Evolutionary conservation across 2,329 filamentous ascomycete species (phyloP), one percentile per base, ranked within the genome.

Genomic region (Apiospora pterosperma): DNA sequence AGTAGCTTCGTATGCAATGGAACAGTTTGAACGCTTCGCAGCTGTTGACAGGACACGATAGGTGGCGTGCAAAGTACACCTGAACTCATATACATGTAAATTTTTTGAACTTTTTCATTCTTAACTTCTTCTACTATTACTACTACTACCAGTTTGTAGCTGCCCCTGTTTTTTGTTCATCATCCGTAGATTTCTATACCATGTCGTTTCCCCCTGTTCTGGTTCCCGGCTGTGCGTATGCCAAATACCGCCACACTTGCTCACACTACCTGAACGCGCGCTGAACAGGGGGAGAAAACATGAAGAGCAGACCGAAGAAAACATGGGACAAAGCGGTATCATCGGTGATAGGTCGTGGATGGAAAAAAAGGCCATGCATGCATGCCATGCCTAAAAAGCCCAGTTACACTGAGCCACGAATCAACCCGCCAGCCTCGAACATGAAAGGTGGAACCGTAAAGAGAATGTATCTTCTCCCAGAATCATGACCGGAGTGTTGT

Each of bases 101-200:
- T 34, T 55, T 55, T 55, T 55, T 34, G 16, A 55, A 34, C 48
- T 55, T 55, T 55, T 55, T 55, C 48, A 55, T 55, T 55, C 48
- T n/a, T 55, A 21, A 19, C 25, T 55, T 55, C n/a, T 34, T 55
- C 48, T 55, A 55, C 48, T 55, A 55, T 55, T 55, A 55, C 48
- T 55, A 55, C 38, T 41, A 41, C 28, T 55, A 28, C 48, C 48
- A 55, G 25, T n/a, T n/a, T n/a, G 48, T 34, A 55, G 28, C 48
- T 55, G 48, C 19, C 48, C 28, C 48, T 34, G 31, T 55, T 52
- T 52, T 48, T 25, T 25, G 48, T 34, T 55, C 48, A n/a, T 28
- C 48, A 34, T 55, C 48, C 28, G 48, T 55, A 55, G 48, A 55
- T 55, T 55, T 55, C 48, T 55, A 55, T 55, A 55, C 48, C 48